phyloP scores from a whole-genome alignment of 345 rosid species.

The Populus deltoides region DNA sequence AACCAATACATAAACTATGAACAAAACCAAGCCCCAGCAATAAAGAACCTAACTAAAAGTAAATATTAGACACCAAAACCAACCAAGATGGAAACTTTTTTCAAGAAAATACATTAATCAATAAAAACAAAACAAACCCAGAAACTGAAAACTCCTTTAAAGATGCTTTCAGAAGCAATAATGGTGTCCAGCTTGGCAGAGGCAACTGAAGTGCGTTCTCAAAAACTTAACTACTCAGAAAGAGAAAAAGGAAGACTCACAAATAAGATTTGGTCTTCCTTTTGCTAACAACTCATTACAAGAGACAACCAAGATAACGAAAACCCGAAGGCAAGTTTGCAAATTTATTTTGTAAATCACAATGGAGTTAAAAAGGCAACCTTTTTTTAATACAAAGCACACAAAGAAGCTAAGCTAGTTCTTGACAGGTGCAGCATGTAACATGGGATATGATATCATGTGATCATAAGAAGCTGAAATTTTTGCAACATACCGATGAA shows the following conservation, averaged over 20 bases:
- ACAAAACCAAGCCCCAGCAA: background rate
- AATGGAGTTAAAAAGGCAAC: conserved; percentile 14
- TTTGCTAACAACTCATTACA: background rate
- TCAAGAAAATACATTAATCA: conserved; percentile 1
- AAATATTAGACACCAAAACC: background rate
- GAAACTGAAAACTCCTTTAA: background rate
- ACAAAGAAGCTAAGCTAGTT: background rate
- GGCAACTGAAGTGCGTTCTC: conserved; percentile 4
- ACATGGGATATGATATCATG: conserved; percentile 14
- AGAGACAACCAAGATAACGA: conserved; percentile 16
- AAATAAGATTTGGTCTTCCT: conserved; percentile 14
- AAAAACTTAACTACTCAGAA: conserved; percentile 26
- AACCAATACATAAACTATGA: conserved; percentile 11
- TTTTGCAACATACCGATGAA: conserved; percentile 23
- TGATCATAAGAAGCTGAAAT: conserved; percentile 10
- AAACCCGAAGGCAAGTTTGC: conserved; percentile 11
- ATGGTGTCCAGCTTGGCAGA: conserved; percentile 33
- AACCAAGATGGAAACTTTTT: background rate
- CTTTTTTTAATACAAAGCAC: conserved; percentile 3
- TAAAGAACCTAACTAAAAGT: background rate
- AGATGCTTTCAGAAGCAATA: conserved; percentile 14
- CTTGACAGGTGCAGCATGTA: background rate
- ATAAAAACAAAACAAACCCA: background rate
- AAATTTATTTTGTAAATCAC: conserved; percentile 12
- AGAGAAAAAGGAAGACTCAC: conserved; percentile 15